Percentiles rank a stretch among this genome's conserved stretches.
Evolutionary conservation across 805 yeast species (phyloP).

Genomic region (Candida oleophila): DNA sequence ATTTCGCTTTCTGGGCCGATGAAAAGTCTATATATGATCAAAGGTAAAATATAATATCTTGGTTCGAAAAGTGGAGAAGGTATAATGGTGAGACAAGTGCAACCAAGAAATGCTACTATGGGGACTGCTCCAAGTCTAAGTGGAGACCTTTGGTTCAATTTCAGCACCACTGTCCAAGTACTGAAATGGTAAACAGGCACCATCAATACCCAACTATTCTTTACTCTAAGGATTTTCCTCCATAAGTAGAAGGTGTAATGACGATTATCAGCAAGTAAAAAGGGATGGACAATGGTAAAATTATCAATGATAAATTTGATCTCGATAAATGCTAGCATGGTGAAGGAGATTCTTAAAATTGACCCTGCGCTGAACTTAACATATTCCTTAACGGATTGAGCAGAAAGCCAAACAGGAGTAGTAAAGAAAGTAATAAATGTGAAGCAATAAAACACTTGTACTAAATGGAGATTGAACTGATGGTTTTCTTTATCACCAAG

Average conservation of each 20-base stretch:
- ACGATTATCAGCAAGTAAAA: conserved; percentile 88
- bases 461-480: conserved; percentile 63
- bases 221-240: conserved; percentile 57
- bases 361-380: conserved; percentile 22
- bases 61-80: conserved; percentile 96
- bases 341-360: conserved; percentile 11
- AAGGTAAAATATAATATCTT: conserved; percentile 85
- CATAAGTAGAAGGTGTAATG: conserved; percentile 89
- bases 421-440: conserved; percentile 64
- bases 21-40: conserved; percentile 68
- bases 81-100: conserved; percentile 60
- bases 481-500: conserved; percentile 93
- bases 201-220: conserved; percentile 45
- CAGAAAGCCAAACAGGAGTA: conserved; percentile 70
- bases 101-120: conserved; percentile 49
- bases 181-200: conserved; percentile 74
- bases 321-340: conserved; percentile 12
- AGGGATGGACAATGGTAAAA: conserved; percentile 83
- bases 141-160: conserved; percentile 9
- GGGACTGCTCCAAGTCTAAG: conserved; percentile 30
- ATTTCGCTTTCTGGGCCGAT: conserved; percentile 37
- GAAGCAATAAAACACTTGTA: conserved; percentile 79
- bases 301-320: conserved; percentile 51
- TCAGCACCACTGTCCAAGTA: conserved; percentile 28
- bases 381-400: conserved; percentile 40